phyloP scores from a whole-genome alignment of 2,329 filamentous ascomycete species.

The Hirsutella minnesotensis region DNA sequence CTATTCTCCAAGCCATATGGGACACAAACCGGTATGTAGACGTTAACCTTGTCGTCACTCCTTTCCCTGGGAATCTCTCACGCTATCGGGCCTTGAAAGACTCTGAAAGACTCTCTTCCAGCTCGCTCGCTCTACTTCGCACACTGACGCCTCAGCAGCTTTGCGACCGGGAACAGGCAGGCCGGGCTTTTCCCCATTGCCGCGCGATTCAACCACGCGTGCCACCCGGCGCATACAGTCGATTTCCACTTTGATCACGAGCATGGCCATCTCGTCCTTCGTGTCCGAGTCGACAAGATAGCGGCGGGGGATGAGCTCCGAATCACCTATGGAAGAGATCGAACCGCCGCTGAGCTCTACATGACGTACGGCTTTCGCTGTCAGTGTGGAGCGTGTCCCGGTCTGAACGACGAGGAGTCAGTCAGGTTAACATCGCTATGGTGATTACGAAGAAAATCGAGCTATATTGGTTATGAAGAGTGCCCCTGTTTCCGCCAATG shows the following conservation, averaged over 20 bases:
- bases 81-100: too few species aligned
- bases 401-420: conserved; percentile 7
- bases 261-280: conserved; percentile 26
- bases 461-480: too few species aligned
- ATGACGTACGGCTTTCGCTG: conserved; percentile 41
- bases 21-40: conserved; percentile 33
- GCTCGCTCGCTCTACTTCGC: too few species aligned
- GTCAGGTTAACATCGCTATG: conserved; percentile 1
- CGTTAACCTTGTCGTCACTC: too few species aligned
- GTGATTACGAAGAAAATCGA: background rate
- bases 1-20: conserved; percentile 25
- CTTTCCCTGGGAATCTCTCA: too few species aligned
- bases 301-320: conserved; percentile 35
- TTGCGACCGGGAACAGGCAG: conserved; percentile 11
- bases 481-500: too few species aligned
- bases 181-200: conserved; percentile 36
- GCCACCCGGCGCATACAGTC: conserved; percentile 28
- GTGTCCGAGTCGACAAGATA: conserved; percentile 21
- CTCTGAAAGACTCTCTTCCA: too few species aligned
- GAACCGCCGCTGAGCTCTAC: conserved; percentile 24
- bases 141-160: conserved; percentile 9
- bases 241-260: conserved; percentile 27
- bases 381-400: conserved; percentile 33
- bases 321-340: conserved; percentile 32
- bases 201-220: conserved; percentile 49